Evolutionary conservation across 192 early-diverging fungal species (phyloP).

Genomic region (Gaertneriomyces semiglobifer): DNA sequence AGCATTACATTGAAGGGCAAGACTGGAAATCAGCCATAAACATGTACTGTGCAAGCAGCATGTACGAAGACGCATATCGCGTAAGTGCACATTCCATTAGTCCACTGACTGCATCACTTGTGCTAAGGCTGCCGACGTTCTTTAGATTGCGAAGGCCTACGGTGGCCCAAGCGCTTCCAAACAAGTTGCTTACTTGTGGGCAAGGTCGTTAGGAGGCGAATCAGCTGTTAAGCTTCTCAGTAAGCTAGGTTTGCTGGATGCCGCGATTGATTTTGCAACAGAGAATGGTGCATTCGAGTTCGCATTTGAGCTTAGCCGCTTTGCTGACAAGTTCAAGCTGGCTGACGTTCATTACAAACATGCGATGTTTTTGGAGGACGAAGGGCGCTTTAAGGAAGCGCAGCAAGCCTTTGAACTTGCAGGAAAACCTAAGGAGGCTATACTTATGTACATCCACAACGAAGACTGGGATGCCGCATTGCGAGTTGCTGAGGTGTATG

Average conservation of each 20-base stretch:
- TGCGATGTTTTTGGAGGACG: constrained; percentile 59
- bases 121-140: background rate
- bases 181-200: constrained; percentile 68
- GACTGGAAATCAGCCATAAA: constrained; percentile 66
- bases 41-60: constrained; percentile 65
- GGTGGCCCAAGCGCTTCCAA: constrained; percentile 57
- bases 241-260: constrained; percentile 57
- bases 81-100: constrained; percentile 30
- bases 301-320: constrained; percentile 60
- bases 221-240: constrained; percentile 60
- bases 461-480: constrained; percentile 63
- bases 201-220: constrained; percentile 60
- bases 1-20: constrained; percentile 60
- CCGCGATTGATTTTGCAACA: constrained; percentile 65
- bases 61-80: constrained; percentile 63
- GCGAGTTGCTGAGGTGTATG: constrained; percentile 57
- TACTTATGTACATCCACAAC: constrained; percentile 68
- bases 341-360: constrained; percentile 66
- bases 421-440: constrained; percentile 67
- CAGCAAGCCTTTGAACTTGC: constrained; percentile 57
- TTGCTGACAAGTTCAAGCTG: constrained; percentile 60
- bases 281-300: constrained; percentile 68
- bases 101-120: background rate
- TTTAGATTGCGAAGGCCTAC: constrained; percentile 53
- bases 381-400: constrained; percentile 62